These are phyloP conservation scores for Kodamaea sagamina DNA, from an alignment of 805 yeast species.

Conservation along the genomic window DNA sequence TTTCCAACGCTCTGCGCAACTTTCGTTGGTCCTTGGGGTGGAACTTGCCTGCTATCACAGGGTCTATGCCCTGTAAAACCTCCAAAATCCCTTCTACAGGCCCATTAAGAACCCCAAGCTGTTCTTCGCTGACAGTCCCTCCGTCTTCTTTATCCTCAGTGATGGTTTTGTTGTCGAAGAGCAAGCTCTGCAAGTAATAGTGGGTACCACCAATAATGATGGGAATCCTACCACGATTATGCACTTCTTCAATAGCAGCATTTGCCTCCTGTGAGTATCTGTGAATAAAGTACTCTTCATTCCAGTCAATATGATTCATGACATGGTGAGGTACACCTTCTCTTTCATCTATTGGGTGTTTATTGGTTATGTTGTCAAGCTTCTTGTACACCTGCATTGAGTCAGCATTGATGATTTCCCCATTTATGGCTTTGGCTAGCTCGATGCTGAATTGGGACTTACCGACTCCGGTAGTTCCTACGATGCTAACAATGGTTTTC, in stretches of 20 bases:
- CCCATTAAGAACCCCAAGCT: slow-evolving; percentile 51
- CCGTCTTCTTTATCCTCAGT: slow-evolving; percentile 27
- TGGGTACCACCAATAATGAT: slow-evolving; percentile 96
- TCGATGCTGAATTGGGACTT: slow-evolving; percentile 84
- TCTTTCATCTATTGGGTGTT: slow-evolving; percentile 82
- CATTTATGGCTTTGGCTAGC: slow-evolving; percentile 71
- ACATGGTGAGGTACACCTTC: slow-evolving; percentile 80
- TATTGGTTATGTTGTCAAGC: slow-evolving; percentile 79
- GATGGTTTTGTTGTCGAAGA: slow-evolving; percentile 70
- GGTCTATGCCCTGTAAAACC: slow-evolving; percentile 58
- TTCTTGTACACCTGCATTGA: slow-evolving; percentile 92
- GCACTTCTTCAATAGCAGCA: slow-evolving; percentile 62
- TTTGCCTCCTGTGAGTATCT: slow-evolving; percentile 74
- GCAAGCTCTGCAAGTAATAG: slow-evolving; percentile 78
- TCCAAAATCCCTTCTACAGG: slow-evolving; percentile 52
- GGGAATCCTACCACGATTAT: slow-evolving; percentile 69
- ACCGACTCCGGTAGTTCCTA: slow-evolving; percentile 97
- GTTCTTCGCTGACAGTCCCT: slow-evolving; percentile 29
- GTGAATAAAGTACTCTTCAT: slow-evolving; percentile 78
- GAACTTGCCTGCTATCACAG: slow-evolving; percentile 71
- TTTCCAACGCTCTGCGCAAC: slow-evolving; percentile 77
- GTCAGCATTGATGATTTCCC: slow-evolving; percentile 93
- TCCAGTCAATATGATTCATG: slow-evolving; percentile 81
- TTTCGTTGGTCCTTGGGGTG: slow-evolving; percentile 90
- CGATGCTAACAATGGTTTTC: slow-evolving; percentile 57